Evolutionary conservation across 176 grass and related monocot genomes (phyloP).

Genomic region (Pontederia paniculata): DNA sequence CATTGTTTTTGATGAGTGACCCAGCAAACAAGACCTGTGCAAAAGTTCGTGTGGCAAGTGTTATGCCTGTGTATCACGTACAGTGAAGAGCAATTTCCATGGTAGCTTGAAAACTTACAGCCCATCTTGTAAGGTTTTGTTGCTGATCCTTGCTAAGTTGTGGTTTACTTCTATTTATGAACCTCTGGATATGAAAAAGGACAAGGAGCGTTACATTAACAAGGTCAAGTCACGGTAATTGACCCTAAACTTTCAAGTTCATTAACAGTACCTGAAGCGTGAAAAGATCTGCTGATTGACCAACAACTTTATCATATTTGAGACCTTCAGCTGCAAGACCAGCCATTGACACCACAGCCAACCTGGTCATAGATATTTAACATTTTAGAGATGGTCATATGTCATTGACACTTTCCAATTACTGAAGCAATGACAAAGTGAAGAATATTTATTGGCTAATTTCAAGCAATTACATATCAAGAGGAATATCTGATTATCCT

Average conservation of each 20-base stretch:
- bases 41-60: constrained; percentile 8
- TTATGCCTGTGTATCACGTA: constrained; percentile 1
- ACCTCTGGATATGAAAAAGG: constrained; percentile 36
- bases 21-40: constrained; percentile 58
- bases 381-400: too few relatives aligned
- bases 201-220: neutral
- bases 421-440: too few relatives aligned
- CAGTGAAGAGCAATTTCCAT: neutral
- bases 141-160: constrained; percentile 71
- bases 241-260: neutral
- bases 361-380: constrained; percentile 24
- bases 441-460: too few relatives aligned
- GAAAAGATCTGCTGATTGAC: constrained; percentile 89
- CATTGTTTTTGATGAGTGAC: constrained; percentile 89
- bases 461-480: too few relatives aligned
- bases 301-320: constrained; percentile 81
- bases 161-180: constrained; percentile 74
- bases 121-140: constrained; percentile 96
- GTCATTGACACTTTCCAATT: too few relatives aligned
- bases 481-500: too few relatives aligned
- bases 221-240: neutral
- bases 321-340: constrained; percentile 88
- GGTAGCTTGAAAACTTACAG: constrained; percentile 34
- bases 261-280: constrained; percentile 44
- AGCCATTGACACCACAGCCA: constrained; percentile 94